A percentile compares a stretch with the other conserved stretches of the same genome.
phyloP scores from a whole-genome alignment of 345 rosid species.

The Carallia brachiata region DNA sequence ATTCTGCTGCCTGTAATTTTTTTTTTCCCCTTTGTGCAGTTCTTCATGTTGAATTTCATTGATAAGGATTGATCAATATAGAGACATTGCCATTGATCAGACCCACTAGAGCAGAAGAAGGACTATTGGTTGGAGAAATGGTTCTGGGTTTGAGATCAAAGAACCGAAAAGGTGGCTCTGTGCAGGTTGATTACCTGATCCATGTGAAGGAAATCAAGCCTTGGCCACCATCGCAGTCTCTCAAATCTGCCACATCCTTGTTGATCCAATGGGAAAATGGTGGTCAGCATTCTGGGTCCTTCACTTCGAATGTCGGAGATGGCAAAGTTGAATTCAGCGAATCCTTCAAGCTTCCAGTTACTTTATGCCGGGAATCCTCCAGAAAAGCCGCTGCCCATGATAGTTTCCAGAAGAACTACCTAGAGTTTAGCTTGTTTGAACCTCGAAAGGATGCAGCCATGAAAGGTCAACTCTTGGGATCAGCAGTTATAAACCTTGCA shows the following conservation, averaged over 20 bases:
- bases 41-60: neutral
- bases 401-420: constrained; percentile 62
- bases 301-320: constrained; percentile 44
- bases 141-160: constrained; percentile 65
- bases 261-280: constrained; percentile 81
- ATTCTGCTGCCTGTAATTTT: neutral
- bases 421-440: constrained; percentile 71
- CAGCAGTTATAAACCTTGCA: constrained; percentile 72
- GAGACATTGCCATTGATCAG: constrained; percentile 22
- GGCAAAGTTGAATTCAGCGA: constrained; percentile 66
- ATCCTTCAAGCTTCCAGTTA: constrained; percentile 53
- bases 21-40: neutral
- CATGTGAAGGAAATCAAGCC: constrained; percentile 67
- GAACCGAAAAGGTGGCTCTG: constrained; percentile 40
- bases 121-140: constrained; percentile 28
- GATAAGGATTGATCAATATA: constrained; percentile 15
- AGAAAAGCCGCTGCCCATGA: constrained; percentile 34
- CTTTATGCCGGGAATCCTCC: constrained; percentile 50
- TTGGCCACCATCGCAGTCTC: constrained; percentile 66
- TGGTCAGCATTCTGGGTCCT: constrained; percentile 64
- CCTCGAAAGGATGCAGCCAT: constrained; percentile 51
- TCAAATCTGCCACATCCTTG: constrained; percentile 44
- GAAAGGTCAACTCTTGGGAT: constrained; percentile 77
- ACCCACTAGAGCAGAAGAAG: constrained; percentile 22
- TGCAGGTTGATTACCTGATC: constrained; percentile 43